A percentile compares a stretch with the other conserved stretches of the same genome.
Evolutionary conservation across 768 basidiomycete species (phyloP).

Genomic region (Pleurotus pulmonarius): DNA sequence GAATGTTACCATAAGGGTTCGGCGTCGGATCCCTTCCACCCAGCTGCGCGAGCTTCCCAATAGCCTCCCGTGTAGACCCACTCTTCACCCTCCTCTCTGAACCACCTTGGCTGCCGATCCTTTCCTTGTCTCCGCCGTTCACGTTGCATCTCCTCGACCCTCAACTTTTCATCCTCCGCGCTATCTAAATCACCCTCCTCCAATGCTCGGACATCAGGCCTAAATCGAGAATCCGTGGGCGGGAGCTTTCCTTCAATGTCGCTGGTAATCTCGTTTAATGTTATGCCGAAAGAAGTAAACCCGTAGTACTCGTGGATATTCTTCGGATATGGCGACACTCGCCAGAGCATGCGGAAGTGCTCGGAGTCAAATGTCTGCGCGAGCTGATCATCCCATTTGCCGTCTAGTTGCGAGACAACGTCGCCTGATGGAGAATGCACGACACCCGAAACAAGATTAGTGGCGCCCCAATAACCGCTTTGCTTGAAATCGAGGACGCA

Average conservation of each 20-base stretch:
- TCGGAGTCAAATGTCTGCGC: constrained; percentile 64
- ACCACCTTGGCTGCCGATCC: constrained; percentile 71
- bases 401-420: constrained; percentile 64
- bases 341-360: constrained; percentile 76
- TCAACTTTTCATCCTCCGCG: constrained; percentile 70
- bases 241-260: constrained; percentile 64
- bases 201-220: constrained; percentile 80
- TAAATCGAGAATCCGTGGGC: constrained; percentile 76
- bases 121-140: constrained; percentile 59
- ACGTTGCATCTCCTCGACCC: constrained; percentile 75
- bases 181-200: constrained; percentile 70
- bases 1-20: constrained; percentile 60
- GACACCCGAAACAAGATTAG: constrained; percentile 66
- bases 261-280: constrained; percentile 74
- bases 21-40: constrained; percentile 53
- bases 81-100: constrained; percentile 62
- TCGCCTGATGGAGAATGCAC: constrained; percentile 53
- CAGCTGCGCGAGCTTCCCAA: constrained; percentile 69
- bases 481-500: constrained; percentile 86
- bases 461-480: constrained; percentile 77
- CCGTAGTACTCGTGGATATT: constrained; percentile 74
- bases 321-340: constrained; percentile 68
- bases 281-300: constrained; percentile 76
- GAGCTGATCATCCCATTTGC: constrained; percentile 86
- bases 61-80: constrained; percentile 80